These are phyloP conservation scores for Quercus bicolor DNA, from an alignment of 306 rosid species.

Conservation along the genomic window DNA sequence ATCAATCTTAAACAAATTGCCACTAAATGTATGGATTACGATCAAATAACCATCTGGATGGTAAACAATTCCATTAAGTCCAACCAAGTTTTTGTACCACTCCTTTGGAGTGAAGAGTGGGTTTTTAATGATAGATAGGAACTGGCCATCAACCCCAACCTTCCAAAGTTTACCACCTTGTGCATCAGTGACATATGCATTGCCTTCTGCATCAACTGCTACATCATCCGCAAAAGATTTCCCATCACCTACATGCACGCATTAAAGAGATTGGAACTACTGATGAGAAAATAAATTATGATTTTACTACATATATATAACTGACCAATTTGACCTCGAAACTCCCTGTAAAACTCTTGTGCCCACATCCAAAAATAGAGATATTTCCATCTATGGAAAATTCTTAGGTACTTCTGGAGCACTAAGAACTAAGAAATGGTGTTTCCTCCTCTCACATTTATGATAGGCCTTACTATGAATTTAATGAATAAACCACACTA, in stretches of 20 bases:
- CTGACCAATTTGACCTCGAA: neutral
- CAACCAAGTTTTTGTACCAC: constrained; percentile 76
- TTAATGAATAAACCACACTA: too few relatives aligned
- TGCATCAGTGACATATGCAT: constrained; percentile 75
- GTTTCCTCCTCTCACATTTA: too few relatives aligned
- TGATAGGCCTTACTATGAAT: too few relatives aligned
- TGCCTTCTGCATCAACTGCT: constrained; percentile 82
- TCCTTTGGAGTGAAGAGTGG: constrained; percentile 63
- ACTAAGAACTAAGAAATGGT: too few relatives aligned
- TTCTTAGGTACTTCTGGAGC: too few relatives aligned
- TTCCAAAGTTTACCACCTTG: constrained; percentile 71
- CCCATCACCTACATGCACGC: constrained; percentile 52
- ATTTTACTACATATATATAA: neutral
- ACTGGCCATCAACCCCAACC: constrained; percentile 68
- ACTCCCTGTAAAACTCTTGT: neutral
- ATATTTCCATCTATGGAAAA: too few relatives aligned
- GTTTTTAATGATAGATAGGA: constrained; percentile 48
- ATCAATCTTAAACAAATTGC: constrained; percentile 70
- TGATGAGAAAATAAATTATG: neutral
- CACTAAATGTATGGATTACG: constrained; percentile 68
- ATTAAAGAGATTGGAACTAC: neutral
- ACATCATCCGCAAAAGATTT: constrained; percentile 80
- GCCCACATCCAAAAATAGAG: neutral
- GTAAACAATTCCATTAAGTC: constrained; percentile 81
- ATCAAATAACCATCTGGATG: constrained; percentile 86